These are phyloP conservation scores for Apiospora arundinis DNA, from an alignment of 2,329 filamentous ascomycete species.

Conservation along the genomic window DNA sequence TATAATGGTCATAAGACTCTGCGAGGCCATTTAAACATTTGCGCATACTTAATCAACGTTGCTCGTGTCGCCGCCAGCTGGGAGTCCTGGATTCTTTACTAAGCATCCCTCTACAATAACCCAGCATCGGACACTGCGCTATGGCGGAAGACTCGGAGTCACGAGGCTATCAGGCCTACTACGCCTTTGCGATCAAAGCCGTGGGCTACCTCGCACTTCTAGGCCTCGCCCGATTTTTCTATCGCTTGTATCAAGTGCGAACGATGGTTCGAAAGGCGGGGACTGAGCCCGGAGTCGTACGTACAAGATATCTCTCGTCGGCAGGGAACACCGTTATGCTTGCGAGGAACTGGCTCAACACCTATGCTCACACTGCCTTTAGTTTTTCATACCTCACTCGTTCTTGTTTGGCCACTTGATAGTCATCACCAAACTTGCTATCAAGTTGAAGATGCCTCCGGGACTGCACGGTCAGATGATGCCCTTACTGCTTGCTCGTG, in stretches of 20 bases:
- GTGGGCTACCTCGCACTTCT: constrained; percentile 28
- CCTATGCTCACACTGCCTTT: neutral
- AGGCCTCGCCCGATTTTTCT: constrained; percentile 34
- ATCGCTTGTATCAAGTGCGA: constrained; percentile 36
- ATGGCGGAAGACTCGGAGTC: neutral
- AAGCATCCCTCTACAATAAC: neutral
- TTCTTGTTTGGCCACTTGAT: constrained; percentile 37
- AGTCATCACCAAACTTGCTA: constrained; percentile 31
- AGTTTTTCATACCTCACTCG: constrained; percentile 35
- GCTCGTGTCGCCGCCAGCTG: neutral
- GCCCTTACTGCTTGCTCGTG: constrained; percentile 32
- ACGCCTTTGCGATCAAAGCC: constrained; percentile 24
- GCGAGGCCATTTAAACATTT: neutral
- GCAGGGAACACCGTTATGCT: neutral
- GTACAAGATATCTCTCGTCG: constrained; percentile 23
- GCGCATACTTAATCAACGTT: neutral
- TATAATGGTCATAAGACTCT: neutral
- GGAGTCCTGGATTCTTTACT: neutral
- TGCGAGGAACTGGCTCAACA: neutral
- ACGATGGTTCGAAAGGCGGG: constrained; percentile 33
- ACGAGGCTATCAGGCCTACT: constrained; percentile 20
- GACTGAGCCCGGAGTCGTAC: constrained; percentile 37
- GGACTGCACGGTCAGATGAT: constrained; percentile 36
- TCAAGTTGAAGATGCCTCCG: constrained; percentile 31
- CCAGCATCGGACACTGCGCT: neutral